Conservation (phyloP, 257 asterid genomes). For the Eustoma russellianum region DNA sequence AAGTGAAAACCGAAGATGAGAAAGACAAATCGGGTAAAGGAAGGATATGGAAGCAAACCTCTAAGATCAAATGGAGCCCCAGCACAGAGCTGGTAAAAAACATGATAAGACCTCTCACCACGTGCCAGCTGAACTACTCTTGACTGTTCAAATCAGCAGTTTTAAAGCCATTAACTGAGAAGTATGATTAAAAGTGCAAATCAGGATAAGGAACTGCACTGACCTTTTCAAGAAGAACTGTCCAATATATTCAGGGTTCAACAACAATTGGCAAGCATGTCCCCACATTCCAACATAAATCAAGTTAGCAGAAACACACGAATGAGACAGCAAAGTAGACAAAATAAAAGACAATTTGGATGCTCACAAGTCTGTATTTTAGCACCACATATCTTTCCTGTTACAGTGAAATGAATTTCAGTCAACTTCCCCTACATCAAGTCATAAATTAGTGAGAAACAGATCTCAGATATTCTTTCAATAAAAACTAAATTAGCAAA, state of each 20-base stretch:
- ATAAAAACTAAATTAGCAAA: constrained; percentile 4
- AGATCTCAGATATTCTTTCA: not conserved
- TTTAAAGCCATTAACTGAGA: constrained; percentile 21
- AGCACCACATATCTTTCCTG: constrained; percentile 75
- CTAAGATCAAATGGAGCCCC: constrained; percentile 74
- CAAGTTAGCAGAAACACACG: constrained; percentile 23
- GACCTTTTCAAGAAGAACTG: constrained; percentile 96
- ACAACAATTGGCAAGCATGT: constrained; percentile 26
- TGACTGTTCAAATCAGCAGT: constrained; percentile 50
- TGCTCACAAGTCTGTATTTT: constrained; percentile 79
- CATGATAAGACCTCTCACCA: constrained; percentile 85
- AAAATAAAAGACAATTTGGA: constrained; percentile 14
- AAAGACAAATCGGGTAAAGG: not conserved
- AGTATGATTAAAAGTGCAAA: constrained; percentile 9
- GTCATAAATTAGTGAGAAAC: not conserved
- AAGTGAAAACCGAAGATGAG: not conserved
- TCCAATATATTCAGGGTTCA: constrained; percentile 23
- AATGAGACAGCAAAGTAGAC: constrained; percentile 3
- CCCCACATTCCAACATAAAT: constrained; percentile 15
- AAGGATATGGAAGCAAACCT: constrained; percentile 34
- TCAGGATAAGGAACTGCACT: constrained; percentile 15
- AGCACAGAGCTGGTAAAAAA: constrained; percentile 93
- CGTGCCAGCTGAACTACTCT: constrained; percentile 72
- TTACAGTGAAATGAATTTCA: constrained; percentile 61
- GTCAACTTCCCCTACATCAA: constrained; percentile 66